phyloP scores from a whole-genome alignment of 805 yeast genomes.

The Candida peoriensis region DNA sequence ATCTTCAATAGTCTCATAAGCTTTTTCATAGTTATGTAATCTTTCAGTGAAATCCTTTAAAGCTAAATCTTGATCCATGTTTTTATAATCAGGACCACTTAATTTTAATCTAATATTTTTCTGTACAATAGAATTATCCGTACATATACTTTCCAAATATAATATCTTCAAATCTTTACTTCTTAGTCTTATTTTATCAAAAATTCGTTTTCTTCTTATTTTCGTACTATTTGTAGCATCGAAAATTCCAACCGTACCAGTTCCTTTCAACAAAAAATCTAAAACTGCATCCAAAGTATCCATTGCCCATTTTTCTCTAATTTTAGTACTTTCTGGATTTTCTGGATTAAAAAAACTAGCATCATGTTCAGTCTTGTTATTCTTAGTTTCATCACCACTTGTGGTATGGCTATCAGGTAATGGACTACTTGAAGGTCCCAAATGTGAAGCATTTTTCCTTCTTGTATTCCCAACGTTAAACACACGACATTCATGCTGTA shows the following conservation, averaged over 20 bases:
- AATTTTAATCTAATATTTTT: slow-evolving; percentile 79
- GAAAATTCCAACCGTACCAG: slow-evolving; percentile 89
- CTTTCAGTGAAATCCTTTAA: slow-evolving; percentile 78
- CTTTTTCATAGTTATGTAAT: slow-evolving; percentile 76
- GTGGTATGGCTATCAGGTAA: slow-evolving; percentile 47
- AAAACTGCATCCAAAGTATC: slow-evolving; percentile 82
- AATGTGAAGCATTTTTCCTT: slow-evolving; percentile 55
- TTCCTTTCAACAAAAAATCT: slow-evolving; percentile 72
- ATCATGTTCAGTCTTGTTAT: slow-evolving; percentile 43
- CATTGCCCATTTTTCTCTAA: slow-evolving; percentile 94
- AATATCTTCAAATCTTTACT: slow-evolving; percentile 68
- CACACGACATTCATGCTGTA: slow-evolving; percentile 83
- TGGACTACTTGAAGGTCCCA: slow-evolving; percentile 70
- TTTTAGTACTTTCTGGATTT: slow-evolving; percentile 53
- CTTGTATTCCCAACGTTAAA: slow-evolving; percentile 96
- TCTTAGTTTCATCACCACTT: not conserved
- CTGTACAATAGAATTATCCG: slow-evolving; percentile 73
- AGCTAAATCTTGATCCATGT: slow-evolving; percentile 80
- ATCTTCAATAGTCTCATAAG: slow-evolving; percentile 87
- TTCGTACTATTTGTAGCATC: slow-evolving; percentile 81
- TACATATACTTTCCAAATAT: slow-evolving; percentile 83
- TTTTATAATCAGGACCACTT: slow-evolving; percentile 87
- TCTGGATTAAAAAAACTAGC: slow-evolving; percentile 87
- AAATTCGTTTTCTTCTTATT: slow-evolving; percentile 53
- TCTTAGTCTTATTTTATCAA: slow-evolving; percentile 51